Conservation (phyloP, 1,139 yeast species). For the Blastobotrys aristatus region DNA sequence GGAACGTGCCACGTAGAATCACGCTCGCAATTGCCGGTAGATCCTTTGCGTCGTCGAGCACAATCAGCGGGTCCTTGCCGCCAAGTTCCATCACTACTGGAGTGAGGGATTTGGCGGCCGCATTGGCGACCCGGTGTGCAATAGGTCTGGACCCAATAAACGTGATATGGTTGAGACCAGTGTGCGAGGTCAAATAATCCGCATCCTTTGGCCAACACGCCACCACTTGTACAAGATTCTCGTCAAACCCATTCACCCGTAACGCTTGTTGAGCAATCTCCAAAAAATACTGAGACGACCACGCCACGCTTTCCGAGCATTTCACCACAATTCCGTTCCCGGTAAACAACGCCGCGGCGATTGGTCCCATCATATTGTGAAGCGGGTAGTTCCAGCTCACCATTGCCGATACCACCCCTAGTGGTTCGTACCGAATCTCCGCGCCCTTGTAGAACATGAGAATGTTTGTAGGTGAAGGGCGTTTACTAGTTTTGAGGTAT, state of each 20-base stretch:
- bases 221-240: constrained; percentile 77
- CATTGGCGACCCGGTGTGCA: constrained; percentile 77
- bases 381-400: constrained; percentile 95
- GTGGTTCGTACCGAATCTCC: constrained; percentile 87
- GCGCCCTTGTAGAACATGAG: constrained; percentile 84
- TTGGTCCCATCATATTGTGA: constrained; percentile 88
- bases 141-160: constrained; percentile 95
- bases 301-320: constrained; percentile 91
- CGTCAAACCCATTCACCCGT: constrained; percentile 66
- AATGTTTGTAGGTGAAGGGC: constrained; percentile 84
- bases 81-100: constrained; percentile 96
- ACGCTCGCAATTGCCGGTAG: constrained; percentile 65
- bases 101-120: constrained; percentile 77
- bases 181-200: constrained; percentile 77
- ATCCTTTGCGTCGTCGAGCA: constrained; percentile 56
- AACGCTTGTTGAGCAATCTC: constrained; percentile 66
- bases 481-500: constrained; percentile 61
- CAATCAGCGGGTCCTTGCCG: constrained; percentile 88
- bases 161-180: constrained; percentile 78
- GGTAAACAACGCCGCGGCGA: constrained; percentile 78
- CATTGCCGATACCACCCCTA: constrained; percentile 81
- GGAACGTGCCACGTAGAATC: constrained; percentile 90
- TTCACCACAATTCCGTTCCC: constrained; percentile 90
- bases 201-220: constrained; percentile 78
- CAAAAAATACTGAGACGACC: constrained; percentile 84